Conservation (phyloP, 2,329 filamentous ascomycete species). For the Graphilbum ipis-grandicollis region DNA sequence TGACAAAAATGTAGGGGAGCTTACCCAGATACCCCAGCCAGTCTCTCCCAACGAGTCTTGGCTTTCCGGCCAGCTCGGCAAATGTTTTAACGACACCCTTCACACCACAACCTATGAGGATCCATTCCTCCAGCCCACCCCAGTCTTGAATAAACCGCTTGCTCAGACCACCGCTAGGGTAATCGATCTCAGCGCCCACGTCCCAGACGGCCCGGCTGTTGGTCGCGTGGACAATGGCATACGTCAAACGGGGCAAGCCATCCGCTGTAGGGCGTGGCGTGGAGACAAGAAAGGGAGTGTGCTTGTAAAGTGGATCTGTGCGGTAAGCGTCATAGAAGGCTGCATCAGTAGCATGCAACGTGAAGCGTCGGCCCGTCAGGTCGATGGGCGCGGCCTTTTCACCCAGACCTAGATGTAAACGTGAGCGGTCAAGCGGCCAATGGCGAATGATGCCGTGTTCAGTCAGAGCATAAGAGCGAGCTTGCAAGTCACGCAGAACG, state of each 20-base stretch:
- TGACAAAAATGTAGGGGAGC: background rate
- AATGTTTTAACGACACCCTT: background rate
- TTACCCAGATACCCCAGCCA: background rate
- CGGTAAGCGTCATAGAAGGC: constrained; percentile 1
- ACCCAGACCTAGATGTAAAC: background rate
- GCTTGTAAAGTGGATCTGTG: constrained; percentile 1
- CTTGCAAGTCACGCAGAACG: background rate
- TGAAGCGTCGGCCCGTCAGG: background rate
- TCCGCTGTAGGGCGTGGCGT: background rate
- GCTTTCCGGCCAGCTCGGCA: background rate
- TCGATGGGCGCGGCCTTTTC: constrained; percentile 1
- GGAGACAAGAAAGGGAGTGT: background rate
- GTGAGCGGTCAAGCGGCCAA: background rate
- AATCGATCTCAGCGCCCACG: constrained; percentile 1
- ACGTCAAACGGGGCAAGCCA: background rate
- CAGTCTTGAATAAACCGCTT: background rate
- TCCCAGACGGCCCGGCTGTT: background rate
- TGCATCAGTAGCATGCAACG: background rate
- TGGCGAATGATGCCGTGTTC: background rate
- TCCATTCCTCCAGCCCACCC: constrained; percentile 1
- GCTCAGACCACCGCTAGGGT: background rate
- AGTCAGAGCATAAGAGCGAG: background rate
- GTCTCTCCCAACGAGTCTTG: background rate
- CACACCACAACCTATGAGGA: background rate
- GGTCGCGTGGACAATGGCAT: background rate